Evolutionary conservation across 768 basidiomycete species (phyloP).

Genomic region (Favolaschia claudopus): DNA sequence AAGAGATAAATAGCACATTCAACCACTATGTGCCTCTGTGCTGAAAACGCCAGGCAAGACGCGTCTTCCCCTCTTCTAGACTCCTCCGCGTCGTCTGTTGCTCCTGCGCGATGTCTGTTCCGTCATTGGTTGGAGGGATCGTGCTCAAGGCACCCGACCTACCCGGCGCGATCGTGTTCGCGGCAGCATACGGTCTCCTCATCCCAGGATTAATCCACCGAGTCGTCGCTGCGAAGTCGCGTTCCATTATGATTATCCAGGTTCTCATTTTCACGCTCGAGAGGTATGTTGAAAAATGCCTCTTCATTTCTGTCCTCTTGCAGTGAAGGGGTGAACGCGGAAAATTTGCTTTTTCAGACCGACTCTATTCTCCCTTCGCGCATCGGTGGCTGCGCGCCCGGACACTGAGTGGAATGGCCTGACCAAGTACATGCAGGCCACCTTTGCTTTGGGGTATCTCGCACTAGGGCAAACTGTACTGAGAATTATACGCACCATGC

Average conservation of each 20-base stretch:
- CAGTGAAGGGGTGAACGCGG: background rate
- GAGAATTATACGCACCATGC: conserved; percentile 30
- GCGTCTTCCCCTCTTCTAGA: no score
- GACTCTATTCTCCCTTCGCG: conserved; percentile 32
- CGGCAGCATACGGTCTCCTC: conserved; percentile 21
- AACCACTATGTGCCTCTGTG: no score
- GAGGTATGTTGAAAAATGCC: conserved; percentile 27
- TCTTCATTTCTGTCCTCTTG: background rate
- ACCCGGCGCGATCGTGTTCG: conserved; percentile 27
- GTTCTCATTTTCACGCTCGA: conserved; percentile 21
- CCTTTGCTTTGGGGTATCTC: conserved; percentile 35
- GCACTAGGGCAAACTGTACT: conserved; percentile 28
- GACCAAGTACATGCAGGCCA: conserved; percentile 37
- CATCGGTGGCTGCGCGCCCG: conserved; percentile 20
- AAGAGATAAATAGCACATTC: no score
- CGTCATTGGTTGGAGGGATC: conserved; percentile 25
- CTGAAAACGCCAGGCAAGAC: no score
- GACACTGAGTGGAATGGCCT: conserved; percentile 29
- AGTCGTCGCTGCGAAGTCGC: conserved; percentile 5
- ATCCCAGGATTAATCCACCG: conserved; percentile 20
- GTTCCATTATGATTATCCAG: conserved; percentile 13
- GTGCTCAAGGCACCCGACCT: conserved; percentile 18
- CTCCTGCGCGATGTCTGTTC: no score
- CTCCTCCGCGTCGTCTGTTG: no score
- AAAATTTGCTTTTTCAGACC: conserved; percentile 16